Evolutionary conservation across 345 rosid species (phyloP).

Genomic region (Acer campestre): DNA sequence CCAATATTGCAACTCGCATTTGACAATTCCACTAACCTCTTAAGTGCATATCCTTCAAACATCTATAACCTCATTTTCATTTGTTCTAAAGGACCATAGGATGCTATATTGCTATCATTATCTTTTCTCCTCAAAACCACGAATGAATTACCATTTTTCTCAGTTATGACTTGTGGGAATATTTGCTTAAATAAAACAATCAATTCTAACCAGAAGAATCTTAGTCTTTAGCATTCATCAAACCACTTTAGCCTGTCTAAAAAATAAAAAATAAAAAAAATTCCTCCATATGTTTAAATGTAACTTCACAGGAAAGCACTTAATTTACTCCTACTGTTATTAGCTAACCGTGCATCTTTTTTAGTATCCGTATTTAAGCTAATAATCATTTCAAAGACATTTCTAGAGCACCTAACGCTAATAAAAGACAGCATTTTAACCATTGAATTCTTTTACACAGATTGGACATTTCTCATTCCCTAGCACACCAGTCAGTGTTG

Average conservation of each 20-base stretch:
- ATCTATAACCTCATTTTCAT: neutral
- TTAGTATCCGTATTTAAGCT: neutral
- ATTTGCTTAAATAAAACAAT: neutral
- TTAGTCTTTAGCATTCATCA: neutral
- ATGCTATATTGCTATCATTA: neutral
- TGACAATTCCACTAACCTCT: neutral
- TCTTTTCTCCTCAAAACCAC: neutral
- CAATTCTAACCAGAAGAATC: neutral
- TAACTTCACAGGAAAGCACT: neutral
- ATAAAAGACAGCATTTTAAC: neutral
- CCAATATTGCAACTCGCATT: neutral
- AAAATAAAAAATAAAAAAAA: too few relatives aligned
- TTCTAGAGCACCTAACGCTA: neutral
- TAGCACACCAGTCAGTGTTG: neutral
- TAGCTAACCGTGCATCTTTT: neutral
- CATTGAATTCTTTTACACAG: neutral
- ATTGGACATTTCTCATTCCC: neutral
- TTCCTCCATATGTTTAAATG: neutral
- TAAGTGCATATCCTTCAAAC: constrained; percentile 1
- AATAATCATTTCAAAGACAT: neutral
- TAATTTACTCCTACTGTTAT: neutral
- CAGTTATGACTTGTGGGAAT: neutral
- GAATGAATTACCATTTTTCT: neutral
- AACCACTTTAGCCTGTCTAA: neutral
- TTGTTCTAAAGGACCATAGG: neutral